Evolutionary conservation across 2,329 filamentous ascomycete species (phyloP), one percentile per base, ranked within the genome.

Genomic region (Ophiocordyceps polyrhachis-furcata): DNA sequence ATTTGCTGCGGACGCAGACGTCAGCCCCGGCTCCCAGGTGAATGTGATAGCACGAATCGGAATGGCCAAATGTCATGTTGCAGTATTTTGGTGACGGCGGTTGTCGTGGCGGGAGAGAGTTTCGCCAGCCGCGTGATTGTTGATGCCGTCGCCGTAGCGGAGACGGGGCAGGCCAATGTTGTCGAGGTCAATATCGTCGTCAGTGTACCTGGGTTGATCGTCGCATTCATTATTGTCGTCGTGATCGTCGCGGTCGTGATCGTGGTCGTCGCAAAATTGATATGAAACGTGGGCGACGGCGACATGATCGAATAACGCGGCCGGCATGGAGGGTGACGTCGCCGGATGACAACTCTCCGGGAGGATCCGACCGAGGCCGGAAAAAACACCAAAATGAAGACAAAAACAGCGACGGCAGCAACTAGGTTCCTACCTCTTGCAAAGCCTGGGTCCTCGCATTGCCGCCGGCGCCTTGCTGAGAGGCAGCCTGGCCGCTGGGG

Each of bases 1-100:
- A 98, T 94, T 93, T 96, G 83, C 91, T 98, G n/a, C n/a, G n/a
- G 17, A 62, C 25, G 40, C 29, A 42, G 2, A 47, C 53, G 47
- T 49, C 43, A 44, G 46, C 46, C 50, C 43, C 13, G 37, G 31
- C 20, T 23, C 23, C 20, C 37, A 7, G 9, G 5, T 20, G 17
- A 48, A 14, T 3, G 19, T 43, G n/a, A 5, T 28, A 20, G 13
- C 12, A 15, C 2, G 15, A 17, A 5, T 6, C 15, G 32, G 17
- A 19, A 38, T 2, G 6, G 5, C 15, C 15, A 37, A 8, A 37
- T 37, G 17, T 20, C 19, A 41, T 21, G 38, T 21, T 21, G 38
- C 17, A 5, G 32, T 38, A 6, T 19, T 20, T 38, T n/a, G n/a
- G 17, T 28, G 25, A 28, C 25, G 8, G 8, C 2, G 25, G 4